phyloP scores from a whole-genome alignment of 306 rosid species.

The Nissolia schottii region DNA sequence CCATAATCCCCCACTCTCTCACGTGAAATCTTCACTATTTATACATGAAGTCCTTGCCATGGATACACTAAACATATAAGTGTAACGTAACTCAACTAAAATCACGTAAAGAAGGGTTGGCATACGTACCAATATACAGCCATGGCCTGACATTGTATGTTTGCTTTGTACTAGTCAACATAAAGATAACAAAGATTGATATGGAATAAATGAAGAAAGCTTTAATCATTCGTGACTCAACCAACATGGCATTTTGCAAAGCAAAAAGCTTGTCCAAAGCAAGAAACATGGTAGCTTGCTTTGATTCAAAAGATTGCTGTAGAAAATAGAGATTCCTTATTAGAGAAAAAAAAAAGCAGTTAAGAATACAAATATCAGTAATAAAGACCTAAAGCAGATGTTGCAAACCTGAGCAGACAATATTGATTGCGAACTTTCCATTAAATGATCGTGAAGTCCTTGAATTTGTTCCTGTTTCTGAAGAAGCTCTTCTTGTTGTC shows the following conservation, averaged over 20 bases:
- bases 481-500: conserved; percentile 69
- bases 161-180: conserved; percentile 84
- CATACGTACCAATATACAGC: conserved; percentile 58
- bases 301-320: conserved; percentile 78
- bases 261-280: conserved; percentile 66
- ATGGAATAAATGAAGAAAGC: conserved; percentile 57
- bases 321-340: background rate
- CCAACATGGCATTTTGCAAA: conserved; percentile 73
- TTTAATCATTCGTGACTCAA: conserved; percentile 73
- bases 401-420: conserved; percentile 62
- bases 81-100: too few species aligned
- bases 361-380: background rate
- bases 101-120: background rate
- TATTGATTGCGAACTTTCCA: conserved; percentile 65
- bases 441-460: conserved; percentile 60
- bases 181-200: conserved; percentile 56
- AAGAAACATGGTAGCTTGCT: conserved; percentile 75
- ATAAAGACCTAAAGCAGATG: background rate
- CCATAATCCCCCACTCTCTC: too few species aligned
- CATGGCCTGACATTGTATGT: conserved; percentile 69
- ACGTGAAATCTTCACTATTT: too few species aligned
- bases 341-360: background rate
- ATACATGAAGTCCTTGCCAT: too few species aligned
- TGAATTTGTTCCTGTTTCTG: conserved; percentile 53
- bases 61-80: too few species aligned